Conservation (phyloP, 2,329 filamentous ascomycete species). For the Simplicillium sp. region DNA sequence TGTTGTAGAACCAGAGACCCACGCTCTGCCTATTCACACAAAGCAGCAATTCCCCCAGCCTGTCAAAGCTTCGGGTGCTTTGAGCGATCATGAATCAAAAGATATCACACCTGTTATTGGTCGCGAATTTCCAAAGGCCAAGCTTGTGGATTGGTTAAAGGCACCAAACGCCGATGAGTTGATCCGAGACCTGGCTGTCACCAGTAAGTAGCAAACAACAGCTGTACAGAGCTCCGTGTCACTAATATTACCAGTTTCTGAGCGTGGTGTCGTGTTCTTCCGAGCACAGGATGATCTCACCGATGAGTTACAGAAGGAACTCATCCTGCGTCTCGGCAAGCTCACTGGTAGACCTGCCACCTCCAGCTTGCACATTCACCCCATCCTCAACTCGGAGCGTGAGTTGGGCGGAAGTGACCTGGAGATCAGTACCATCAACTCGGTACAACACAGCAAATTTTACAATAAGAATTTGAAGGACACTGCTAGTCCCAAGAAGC, state of each 20-base stretch:
- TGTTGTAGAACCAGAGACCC: neutral
- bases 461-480: slow-evolving; percentile 28
- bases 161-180: slow-evolving; percentile 54
- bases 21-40: slow-evolving; percentile 3
- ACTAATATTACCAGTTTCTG: slow-evolving; percentile 40
- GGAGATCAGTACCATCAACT: slow-evolving; percentile 56
- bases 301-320: slow-evolving; percentile 55
- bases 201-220: slow-evolving; percentile 32
- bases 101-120: slow-evolving; percentile 55
- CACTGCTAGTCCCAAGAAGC: slow-evolving; percentile 26
- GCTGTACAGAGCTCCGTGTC: neutral
- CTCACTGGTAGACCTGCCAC: slow-evolving; percentile 46
- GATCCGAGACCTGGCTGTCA: slow-evolving; percentile 57
- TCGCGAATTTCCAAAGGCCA: slow-evolving; percentile 47
- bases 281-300: slow-evolving; percentile 51
- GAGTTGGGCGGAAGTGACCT: slow-evolving; percentile 46
- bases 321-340: slow-evolving; percentile 51
- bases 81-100: slow-evolving; percentile 43
- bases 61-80: slow-evolving; percentile 37
- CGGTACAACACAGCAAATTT: slow-evolving; percentile 40
- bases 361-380: slow-evolving; percentile 51
- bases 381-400: slow-evolving; percentile 41
- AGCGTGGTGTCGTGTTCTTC: slow-evolving; percentile 63
- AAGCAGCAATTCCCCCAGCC: slow-evolving; percentile 18
- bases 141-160: slow-evolving; percentile 51